These are phyloP conservation scores for Aspergillus sojae DNA, from an alignment of 2,329 filamentous ascomycete genomes.

Conservation along the genomic window DNA sequence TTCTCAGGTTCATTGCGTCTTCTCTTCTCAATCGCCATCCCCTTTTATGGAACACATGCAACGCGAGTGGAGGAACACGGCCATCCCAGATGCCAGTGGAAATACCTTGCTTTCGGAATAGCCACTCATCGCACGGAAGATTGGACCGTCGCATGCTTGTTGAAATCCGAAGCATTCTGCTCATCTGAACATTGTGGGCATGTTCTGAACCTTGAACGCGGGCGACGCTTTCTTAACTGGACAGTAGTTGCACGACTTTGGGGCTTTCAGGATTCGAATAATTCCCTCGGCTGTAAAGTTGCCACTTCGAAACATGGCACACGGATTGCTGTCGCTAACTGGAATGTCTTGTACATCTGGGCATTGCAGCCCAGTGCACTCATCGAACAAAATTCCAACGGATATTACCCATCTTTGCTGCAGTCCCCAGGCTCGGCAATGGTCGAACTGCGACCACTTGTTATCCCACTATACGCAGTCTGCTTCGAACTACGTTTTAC, in stretches of 20 bases:
- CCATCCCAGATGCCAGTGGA: slow-evolving; percentile 36
- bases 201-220: slow-evolving; percentile 41
- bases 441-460: slow-evolving; percentile 36
- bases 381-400: slow-evolving; percentile 31
- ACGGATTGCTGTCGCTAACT: slow-evolving; percentile 45
- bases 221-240: slow-evolving; percentile 42
- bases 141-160: slow-evolving; percentile 41
- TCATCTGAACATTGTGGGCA: slow-evolving; percentile 35
- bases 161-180: slow-evolving; percentile 38
- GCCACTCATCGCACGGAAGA: slow-evolving; percentile 37
- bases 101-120: slow-evolving; percentile 44
- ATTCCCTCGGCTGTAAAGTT: slow-evolving; percentile 42
- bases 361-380: slow-evolving; percentile 41
- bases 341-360: slow-evolving; percentile 47
- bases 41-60: slow-evolving; percentile 43
- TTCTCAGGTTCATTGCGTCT: slow-evolving; percentile 30
- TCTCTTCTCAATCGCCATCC: slow-evolving; percentile 41
- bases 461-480: slow-evolving; percentile 40
- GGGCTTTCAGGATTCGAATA: slow-evolving; percentile 37
- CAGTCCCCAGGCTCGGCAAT: slow-evolving; percentile 20
- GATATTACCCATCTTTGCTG: slow-evolving; percentile 38
- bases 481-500: slow-evolving; percentile 42
- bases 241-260: slow-evolving; percentile 39
- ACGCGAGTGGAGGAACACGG: slow-evolving; percentile 14
- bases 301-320: slow-evolving; percentile 39